Evolutionary conservation across 192 early-diverging fungal genomes (phyloP), one percentile per base, ranked within the genome.

Genomic region (Chytriomyces sp.): DNA sequence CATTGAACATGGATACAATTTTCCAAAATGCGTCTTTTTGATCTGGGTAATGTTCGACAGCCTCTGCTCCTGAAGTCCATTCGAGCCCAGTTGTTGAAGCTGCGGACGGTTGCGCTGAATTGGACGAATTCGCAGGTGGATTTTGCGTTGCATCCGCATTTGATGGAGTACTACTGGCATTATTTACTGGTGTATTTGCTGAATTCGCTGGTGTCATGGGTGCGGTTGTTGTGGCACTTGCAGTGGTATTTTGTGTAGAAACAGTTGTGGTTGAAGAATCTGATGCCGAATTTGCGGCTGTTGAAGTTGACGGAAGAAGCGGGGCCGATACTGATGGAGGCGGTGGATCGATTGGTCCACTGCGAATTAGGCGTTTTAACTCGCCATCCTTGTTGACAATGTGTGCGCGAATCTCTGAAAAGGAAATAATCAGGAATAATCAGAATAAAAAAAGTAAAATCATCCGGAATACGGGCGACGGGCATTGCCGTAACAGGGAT

Each of bases 11-110:
- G 10, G 10, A 23, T 16, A 76, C 65, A 50, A 76, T 76, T 20
- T 76, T 76, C 64, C 65, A 65, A 45, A 76, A 76, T 8, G 53
- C 75, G 10, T 67, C 64, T 28, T 76, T 76, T 59, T 76, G 75
- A 10, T 76, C 75, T 1, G 75, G 75, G 53, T 50, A 76, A 7
- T 8, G 23, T 67, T 65, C 65, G 24, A 76, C 75, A 20, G 75
- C 62, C 28, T 76, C 75, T 16, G 75, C 63, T 10, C 75, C 75
- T 16, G 63, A 45, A 59, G 13, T 76, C 75, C 65, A 73, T 20
- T 61, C 57, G 5, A 73, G 24, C 1, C 72, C 72, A 16, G 53
- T 47, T 45, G 57, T 63, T 9, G 26, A 8, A 1, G 23, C 8
- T 18, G 57, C 18, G 11, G 53, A 61, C 18, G 46, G 69, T 43